Evolutionary conservation across 148 eudicot genomes (phyloP).

Genomic region (Persicaria tinctoria): DNA sequence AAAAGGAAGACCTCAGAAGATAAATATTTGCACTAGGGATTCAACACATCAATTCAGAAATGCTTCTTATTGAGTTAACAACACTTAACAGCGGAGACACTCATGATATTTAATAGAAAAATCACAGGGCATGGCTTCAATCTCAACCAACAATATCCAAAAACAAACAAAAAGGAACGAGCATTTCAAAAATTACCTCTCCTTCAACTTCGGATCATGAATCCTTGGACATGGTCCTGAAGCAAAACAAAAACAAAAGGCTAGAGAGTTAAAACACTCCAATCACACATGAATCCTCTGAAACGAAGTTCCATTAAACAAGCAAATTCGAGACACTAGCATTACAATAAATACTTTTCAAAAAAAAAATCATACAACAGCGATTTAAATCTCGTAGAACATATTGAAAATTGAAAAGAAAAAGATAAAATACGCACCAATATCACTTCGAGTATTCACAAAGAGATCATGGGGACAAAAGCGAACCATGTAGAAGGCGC

Average conservation of each 20-base stretch:
- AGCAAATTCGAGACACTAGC: background rate
- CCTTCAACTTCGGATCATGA: conserved; percentile 90
- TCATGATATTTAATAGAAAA: background rate
- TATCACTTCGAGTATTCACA: conserved; percentile 91
- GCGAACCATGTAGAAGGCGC: conserved; percentile 82
- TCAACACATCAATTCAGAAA: background rate
- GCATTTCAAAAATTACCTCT: conserved; percentile 46
- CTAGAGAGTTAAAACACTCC: too few species aligned
- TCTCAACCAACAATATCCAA: background rate
- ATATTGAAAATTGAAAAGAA: background rate
- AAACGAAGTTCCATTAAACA: background rate
- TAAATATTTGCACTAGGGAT: background rate
- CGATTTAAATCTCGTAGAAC: background rate
- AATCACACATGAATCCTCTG: background rate
- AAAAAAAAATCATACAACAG: background rate
- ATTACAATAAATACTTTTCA: background rate
- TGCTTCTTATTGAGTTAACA: background rate
- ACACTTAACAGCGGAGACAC: background rate
- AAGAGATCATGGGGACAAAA: conserved; percentile 98
- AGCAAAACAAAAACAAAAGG: background rate
- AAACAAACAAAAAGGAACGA: background rate
- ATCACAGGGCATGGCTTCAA: background rate
- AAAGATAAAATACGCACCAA: conserved; percentile 39
- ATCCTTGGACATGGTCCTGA: conserved; percentile 84
- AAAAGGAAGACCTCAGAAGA: background rate